Base-by-base conservation (phyloP, 805 yeast genomes). In the Yarrowia sp. region DNA sequence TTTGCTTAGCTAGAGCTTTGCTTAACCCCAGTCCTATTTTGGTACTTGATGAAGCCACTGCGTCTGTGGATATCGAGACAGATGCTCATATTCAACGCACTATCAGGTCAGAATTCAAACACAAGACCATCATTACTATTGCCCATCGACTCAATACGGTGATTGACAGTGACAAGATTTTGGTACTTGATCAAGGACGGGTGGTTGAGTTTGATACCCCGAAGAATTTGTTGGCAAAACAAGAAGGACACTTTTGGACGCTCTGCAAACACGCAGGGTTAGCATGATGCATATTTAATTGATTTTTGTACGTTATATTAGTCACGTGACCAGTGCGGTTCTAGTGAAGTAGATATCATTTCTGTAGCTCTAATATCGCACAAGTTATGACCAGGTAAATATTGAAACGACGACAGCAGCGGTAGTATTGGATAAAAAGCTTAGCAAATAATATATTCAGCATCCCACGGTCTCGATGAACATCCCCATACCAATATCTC, bases 111-210 rank as follows among this genome's bases (percentile, higher is more conserved):
- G 86, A 84, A 69, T 90, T 90, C 73, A 79, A 76, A 39, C 84
- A 86, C 66, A 82, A 86, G 70, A 90, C 96, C 0, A 89, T 90
- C 67, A 74, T 90, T 67, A 89, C 96, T 0, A 90, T 90, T 71
- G 96, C 96, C 0, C 96, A 90, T 73, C 81, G 96, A 71, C 78
- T 90, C 60, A 89, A 89, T 69, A 89, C 96, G 0, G 85, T 90
- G 60, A 76, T 89, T 84, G 95, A 90, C 71, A 86, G 88, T 68
- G 96, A 90, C 72, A 81, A 83, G 66, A 86, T 90, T 31, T 75
- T 90, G 65, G 90, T 88, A 1, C 77, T 90, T 61, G 92, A 88
- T 44, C 75, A 78, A 38, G 96, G 96, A 13, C 78, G 78, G 66
- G 82, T 89, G 22, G 82, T 78, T 50, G 96, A 90, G 74, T 88